Base-by-base conservation (phyloP, 2,329 filamentous ascomycete species). In the Teratosphaeria gauchensis region DNA sequence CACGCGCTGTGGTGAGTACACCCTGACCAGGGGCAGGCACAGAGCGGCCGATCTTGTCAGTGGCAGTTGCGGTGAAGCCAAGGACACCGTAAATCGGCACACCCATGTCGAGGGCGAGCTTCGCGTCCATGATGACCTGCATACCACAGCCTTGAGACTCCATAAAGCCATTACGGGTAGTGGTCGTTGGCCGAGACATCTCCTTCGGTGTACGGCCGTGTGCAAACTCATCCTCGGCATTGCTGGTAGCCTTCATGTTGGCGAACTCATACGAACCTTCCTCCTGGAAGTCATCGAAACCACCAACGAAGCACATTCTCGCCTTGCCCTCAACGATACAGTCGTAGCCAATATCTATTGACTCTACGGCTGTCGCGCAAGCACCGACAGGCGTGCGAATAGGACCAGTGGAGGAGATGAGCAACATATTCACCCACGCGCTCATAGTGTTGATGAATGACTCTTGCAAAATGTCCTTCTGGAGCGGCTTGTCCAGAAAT, bases 391-490 rank as follows among this genome's bases (percentile, higher is more conserved):
- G 94, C 0, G 95, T 97, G 82, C 97, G 96, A 82, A 99, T 97
- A 51, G 94, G 90, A 66, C 94, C 94, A 56, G 94, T 97, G 4
- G 94, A 97, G 4, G 94, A 99, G 64, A 99, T 80, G 64, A 99
- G 81, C 77, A 99, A 80, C 94, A 99, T 99, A 81, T 99, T 99
- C 59, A 99, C 92, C 94, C 94, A 99, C 16, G 94, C 94, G 67
- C 90, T 88, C 92, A 99, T 99, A 58, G 94, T 99, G 82, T 99
- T 99, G 83, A 99, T 97, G 82, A 99, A 99, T 12, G 94, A 97
- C 77, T 99, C 94, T 73, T 99, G 95, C 14, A 99, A 83, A 72
- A 99, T 96, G 72, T 99, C 94, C 78, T 97, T 99, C 77, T 99
- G 95, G 55, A 99, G 84, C 58, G 92, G 94, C 79, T 92, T 94